Base-by-base conservation (phyloP, 106 monocot genomes). In the Dioscorea dumetorum region DNA sequence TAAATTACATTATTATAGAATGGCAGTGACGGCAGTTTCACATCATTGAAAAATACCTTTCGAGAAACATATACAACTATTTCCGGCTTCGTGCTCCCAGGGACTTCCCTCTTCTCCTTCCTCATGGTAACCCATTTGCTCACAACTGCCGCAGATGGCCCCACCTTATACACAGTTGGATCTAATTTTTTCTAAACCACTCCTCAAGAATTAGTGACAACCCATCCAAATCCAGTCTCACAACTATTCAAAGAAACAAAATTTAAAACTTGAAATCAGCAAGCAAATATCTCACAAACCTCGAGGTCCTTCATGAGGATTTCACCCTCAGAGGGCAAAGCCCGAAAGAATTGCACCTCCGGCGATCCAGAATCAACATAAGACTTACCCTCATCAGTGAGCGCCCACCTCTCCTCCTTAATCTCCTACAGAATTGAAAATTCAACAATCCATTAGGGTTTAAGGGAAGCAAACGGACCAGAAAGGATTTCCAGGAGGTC, bases 301-400 rank as follows among this genome's bases (percentile, higher is more conserved):
- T 80, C 76, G 12, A 97, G 76, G 8, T 79, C 86, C 9, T 62
- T 78, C 20, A 61, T 69, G 14, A 89, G 61, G 49, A 89, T 87
- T 61, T 13, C 15, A 17, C 97, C 91, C 33, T 82, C 82, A 2
- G 84, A 67, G 16, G 97, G 97, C 15, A 97, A 78, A 8, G 80
- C 78, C 1, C 10, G 33, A 31, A 92, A 80, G 19, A 92, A 59
- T 35, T 77, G 84, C 11, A 54, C 86, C 73, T 97, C 97, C 18
- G 88, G 92, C 15, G 97, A 97, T 12, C 97, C 92, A 17, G 76
- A 62, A 32, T 17, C 56, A 0, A 74, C 81, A 61, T 92, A 97
- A 5, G n/a, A 28, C 70, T 84, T 92, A 2, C 86, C 97, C 68
- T 97, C 97, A 4, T 86, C 88, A 9, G 86, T 92, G 4, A 97